Conservation (phyloP, 2,329 filamentous ascomycete genomes). For the Diaporthe vexans region DNA sequence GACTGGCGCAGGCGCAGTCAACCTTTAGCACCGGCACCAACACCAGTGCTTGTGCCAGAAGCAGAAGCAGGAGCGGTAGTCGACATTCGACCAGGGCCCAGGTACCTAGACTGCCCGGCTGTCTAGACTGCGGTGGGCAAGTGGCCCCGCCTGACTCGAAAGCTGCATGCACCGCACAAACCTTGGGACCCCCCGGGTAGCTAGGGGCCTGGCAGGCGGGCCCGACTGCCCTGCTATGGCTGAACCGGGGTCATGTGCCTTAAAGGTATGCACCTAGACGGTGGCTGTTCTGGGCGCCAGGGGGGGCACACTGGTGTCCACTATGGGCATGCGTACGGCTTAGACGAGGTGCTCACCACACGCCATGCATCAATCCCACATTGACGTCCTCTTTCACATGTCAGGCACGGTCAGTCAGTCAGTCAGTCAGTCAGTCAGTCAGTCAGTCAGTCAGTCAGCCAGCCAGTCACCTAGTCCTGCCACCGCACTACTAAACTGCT, state of each 20-base stretch:
- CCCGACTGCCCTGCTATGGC: constrained; percentile 8
- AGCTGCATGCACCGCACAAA: constrained; percentile 26
- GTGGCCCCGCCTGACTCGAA: constrained; percentile 25
- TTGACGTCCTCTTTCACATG: constrained; percentile 34
- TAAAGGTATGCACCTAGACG: neutral
- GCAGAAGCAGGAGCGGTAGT: constrained; percentile 25
- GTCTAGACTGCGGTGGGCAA: constrained; percentile 19
- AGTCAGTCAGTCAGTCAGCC: neutral
- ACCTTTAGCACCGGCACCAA: constrained; percentile 26
- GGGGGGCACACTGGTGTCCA: neutral
- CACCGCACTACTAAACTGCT: neutral
- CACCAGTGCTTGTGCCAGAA: constrained; percentile 31
- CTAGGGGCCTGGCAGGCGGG: constrained; percentile 1
- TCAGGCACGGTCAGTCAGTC: neutral
- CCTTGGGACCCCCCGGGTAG: constrained; percentile 5
- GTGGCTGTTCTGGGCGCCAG: neutral
- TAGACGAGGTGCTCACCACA: neutral
- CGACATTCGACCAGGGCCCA: constrained; percentile 13
- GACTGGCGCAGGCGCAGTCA: constrained; percentile 29
- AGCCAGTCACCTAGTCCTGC: constrained; percentile 2
- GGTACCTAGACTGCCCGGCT: neutral
- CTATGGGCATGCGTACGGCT: neutral
- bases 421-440: neutral
- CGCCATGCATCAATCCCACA: constrained; percentile 25
- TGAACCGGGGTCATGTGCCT: constrained; percentile 17